Percentiles rank a stretch among this genome's conserved stretches.
Conservation (phyloP, 805 yeast species). For the Komagataella kurtzmanii region DNA sequence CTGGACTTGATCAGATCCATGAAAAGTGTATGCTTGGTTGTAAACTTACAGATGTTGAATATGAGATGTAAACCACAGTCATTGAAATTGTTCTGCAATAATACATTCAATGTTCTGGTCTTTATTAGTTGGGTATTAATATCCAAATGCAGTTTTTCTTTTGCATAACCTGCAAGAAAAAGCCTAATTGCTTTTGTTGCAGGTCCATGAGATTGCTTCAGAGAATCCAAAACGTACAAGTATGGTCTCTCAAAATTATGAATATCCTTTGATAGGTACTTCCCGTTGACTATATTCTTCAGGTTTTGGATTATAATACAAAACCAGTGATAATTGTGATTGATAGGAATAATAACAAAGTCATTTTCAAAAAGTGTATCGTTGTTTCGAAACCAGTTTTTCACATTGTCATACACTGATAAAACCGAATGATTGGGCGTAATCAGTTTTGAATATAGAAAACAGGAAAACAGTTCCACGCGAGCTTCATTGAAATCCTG, state of each 20-base stretch:
- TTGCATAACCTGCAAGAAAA: constrained; percentile 57
- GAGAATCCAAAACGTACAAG: constrained; percentile 61
- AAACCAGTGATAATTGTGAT: constrained; percentile 79
- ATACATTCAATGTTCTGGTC: constrained; percentile 30
- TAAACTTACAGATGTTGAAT: constrained; percentile 50
- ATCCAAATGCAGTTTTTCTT: constrained; percentile 39
- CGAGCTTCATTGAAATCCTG: constrained; percentile 9
- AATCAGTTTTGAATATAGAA: constrained; percentile 60
- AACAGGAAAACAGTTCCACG: constrained; percentile 58
- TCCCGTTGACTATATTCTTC: constrained; percentile 12
- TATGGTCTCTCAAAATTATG: constrained; percentile 18
- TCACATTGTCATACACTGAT: constrained; percentile 39
- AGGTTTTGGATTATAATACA: constrained; percentile 57
- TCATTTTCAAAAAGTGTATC: constrained; percentile 41
- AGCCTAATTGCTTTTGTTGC: constrained; percentile 38
- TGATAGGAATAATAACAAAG: constrained; percentile 67
- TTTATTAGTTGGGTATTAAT: constrained; percentile 32
- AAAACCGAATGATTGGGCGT: constrained; percentile 7
- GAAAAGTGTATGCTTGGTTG: constrained; percentile 33
- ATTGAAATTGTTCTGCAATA: constrained; percentile 76
- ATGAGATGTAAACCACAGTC: constrained; percentile 94
- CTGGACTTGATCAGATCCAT: constrained; percentile 29
- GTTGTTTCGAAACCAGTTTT: constrained; percentile 66
- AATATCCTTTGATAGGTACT: constrained; percentile 3
- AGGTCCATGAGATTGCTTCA: constrained; percentile 42